These are phyloP conservation scores for Ophiorrhiza pumila DNA, from an alignment of 257 asterid species.

Conservation along the genomic window DNA sequence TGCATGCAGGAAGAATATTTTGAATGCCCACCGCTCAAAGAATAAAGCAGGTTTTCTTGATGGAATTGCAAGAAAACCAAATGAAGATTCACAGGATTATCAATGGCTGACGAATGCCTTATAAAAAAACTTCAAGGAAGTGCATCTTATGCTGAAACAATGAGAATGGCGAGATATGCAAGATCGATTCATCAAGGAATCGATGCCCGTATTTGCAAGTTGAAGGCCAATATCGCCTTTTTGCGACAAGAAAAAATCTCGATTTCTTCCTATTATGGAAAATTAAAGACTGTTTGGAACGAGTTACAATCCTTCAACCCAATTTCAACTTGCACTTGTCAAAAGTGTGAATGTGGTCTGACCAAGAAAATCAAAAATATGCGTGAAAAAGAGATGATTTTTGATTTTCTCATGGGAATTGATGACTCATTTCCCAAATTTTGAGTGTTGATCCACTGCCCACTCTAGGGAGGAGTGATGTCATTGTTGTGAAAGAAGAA, in stretches of 20 bases:
- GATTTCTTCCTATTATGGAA: neutral
- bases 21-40: neutral
- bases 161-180: neutral
- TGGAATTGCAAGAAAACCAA: neutral
- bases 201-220: neutral
- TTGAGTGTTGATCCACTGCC: too few relatives aligned
- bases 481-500: too few relatives aligned
- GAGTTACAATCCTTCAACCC: neutral
- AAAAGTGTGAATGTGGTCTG: too few relatives aligned
- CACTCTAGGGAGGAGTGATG: too few relatives aligned
- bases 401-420: too few relatives aligned
- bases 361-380: too few relatives aligned
- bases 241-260: too few relatives aligned
- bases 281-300: neutral
- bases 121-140: slow-evolving; percentile 4
- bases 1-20: neutral
- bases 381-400: too few relatives aligned
- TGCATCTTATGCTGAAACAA: neutral
- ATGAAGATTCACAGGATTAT: neutral
- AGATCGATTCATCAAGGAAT: neutral
- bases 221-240: neutral
- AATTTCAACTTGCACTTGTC: too few relatives aligned
- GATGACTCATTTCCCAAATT: too few relatives aligned
- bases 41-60: slow-evolving; percentile 1
- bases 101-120: neutral